Conservation (phyloP, 2,329 filamentous ascomycete genomes). For the Aureobasidium zeae region DNA sequence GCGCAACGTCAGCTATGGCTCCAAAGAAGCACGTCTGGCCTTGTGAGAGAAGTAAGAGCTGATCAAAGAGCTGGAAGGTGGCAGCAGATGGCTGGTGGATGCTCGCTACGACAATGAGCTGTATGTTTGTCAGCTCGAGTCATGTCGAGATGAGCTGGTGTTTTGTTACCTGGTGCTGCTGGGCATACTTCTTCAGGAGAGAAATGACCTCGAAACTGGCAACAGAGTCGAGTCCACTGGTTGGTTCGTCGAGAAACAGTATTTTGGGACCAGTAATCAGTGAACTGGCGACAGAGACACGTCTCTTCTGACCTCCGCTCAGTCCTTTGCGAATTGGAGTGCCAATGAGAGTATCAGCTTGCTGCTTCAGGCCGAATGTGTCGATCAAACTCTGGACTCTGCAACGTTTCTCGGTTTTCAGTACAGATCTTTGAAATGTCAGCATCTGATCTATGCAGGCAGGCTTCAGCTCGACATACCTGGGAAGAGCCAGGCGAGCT, state of each 20-base stretch:
- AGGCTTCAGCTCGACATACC: slow-evolving; percentile 18
- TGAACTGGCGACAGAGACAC: slow-evolving; percentile 67
- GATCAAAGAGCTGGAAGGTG: slow-evolving; percentile 69
- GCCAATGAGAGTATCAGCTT: slow-evolving; percentile 61
- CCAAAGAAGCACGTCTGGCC: slow-evolving; percentile 66
- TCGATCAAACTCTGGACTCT: slow-evolving; percentile 56
- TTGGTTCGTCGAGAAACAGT: slow-evolving; percentile 73
- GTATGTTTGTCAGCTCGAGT: not conserved
- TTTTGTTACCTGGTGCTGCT: slow-evolving; percentile 48
- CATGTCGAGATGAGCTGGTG: not conserved
- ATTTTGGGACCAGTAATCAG: slow-evolving; percentile 70
- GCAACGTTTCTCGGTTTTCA: slow-evolving; percentile 45
- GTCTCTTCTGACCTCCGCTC: slow-evolving; percentile 71
- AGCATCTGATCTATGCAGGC: not conserved
- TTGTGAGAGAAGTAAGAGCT: slow-evolving; percentile 58
- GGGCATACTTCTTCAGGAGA: slow-evolving; percentile 56
- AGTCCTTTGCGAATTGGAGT: slow-evolving; percentile 73
- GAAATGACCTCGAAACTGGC: slow-evolving; percentile 64
- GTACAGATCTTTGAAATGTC: slow-evolving; percentile 33
- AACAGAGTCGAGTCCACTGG: slow-evolving; percentile 68
- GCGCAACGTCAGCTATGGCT: slow-evolving; percentile 40
- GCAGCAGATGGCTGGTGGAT: slow-evolving; percentile 76
- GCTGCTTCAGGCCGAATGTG: slow-evolving; percentile 60
- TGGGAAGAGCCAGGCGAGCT: slow-evolving; percentile 50
- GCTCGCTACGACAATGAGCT: slow-evolving; percentile 39